Base-by-base conservation (phyloP, 805 yeast genomes). In the Starmera quercuum region DNA sequence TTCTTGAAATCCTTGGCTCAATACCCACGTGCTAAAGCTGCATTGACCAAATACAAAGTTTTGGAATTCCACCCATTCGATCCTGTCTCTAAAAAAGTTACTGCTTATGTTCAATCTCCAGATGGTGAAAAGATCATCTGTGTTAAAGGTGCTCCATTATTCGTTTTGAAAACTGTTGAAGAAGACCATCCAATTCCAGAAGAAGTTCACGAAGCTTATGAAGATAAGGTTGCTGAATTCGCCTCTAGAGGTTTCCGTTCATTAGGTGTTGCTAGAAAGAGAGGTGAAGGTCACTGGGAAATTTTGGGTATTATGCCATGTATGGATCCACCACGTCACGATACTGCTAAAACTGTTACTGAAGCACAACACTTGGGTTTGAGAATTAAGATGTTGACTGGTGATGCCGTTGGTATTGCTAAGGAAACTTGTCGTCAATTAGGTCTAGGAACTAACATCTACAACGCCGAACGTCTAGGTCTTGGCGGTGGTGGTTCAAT, bases 381-480 rank as follows among this genome's bases (percentile, higher is more conserved):
- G 61, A 80, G 92, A 70, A 92, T 87, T 54, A 87, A 87, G 82
- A 87, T 87, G 96, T 79, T 87, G 65, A 87, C 96, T 70, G 96
- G 96, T 79, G 96, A 87, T 72, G 96, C 96, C 65, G 95, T 87
- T 59, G 96, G 95, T 77, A 87, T 87, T 70, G 96, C 96, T 58
- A 83, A 86, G 78, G 96, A 87, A 74, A 87, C 96, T 63, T 85
- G 95, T 71, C 83, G 95, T 70, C 96, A 87, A 76, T 78, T 87
- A 64, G 96, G 96, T 65, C 72, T 87, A 54, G 96, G 96, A 70
- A 83, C 94, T 54, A 85, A 85, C 82, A 86, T 87, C 58, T 87
- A 84, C 75, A 87, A 87, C 64, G 96, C 96, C 57, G 96, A 87
- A 71, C 80, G 90, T 70, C 78, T 87, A 66, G 95, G 95, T 75